Evolutionary conservation across 768 basidiomycete species (phyloP), one percentile per base, ranked within the genome.

Genomic region (Chalciporus chontae): DNA sequence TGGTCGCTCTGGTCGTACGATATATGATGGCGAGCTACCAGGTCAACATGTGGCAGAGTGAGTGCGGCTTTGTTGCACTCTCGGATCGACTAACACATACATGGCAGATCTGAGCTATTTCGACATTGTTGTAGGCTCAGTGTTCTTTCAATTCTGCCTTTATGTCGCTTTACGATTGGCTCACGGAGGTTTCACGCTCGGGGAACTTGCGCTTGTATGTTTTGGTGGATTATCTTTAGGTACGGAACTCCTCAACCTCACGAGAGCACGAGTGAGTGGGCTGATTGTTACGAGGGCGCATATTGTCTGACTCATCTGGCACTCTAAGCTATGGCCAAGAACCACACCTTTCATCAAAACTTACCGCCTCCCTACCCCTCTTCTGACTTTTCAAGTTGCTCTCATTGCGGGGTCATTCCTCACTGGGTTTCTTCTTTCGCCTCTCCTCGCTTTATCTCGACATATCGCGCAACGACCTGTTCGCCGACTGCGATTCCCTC

Each of bases 371-470:
- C 94, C 96, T 9, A 95, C 90, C 3, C 95, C 96, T 10, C 76
- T 98, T 15, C 78, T 98, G 43, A 80, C 87, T 36, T 94, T 92
- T 69, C 96, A 98, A 63, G 76, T 94, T 37, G 91, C 96, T 2
- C 77, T 98, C 40, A 87, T 99, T 41, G 90, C 88, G 4, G 96
- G 96, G 19, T 87, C 93, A 0, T 80, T 98, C 50, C 72, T 98
- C 27, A 85, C 85, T n/a, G 96, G 96, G 13, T 92, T 97, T 69
- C 72, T 97, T 8, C 79, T 99, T n/a, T 92, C 92, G 0, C 96
- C 96, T 0, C 74, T 98, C 37, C 85, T 99, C 15, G 85, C 91
- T 40, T 77, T 98, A 17, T 95, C 94, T 15, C 83, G 96, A 2
- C 86, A 93, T 64, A 87, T 94, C 57, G 94, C 94, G 0, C 90